Base-by-base conservation (phyloP, 352 stramenopile genomes). In the Aphanomyces invadans region DNA sequence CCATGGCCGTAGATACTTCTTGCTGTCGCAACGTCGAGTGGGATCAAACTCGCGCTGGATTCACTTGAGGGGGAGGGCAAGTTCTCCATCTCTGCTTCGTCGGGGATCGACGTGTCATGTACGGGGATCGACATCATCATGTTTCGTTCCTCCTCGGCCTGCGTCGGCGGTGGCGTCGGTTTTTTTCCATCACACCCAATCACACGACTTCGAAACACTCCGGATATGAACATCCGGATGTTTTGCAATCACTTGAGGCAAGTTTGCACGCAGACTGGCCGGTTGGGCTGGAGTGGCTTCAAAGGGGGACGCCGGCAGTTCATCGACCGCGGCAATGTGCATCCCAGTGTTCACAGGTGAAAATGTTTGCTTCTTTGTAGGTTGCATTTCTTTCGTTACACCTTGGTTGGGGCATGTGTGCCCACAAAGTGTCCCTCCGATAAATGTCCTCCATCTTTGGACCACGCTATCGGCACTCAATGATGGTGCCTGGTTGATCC, bases 71-170 rank as follows among this genome's bases (percentile, higher is more conserved):
- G 60, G 12, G 60, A 67, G 46, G 11, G n/a, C 25, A 59, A 32
- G 55, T 63, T 36, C 28, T 67, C 60, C 38, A 67, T 54, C 49
- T 67, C 60, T 10, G 60, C 60, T 39, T 67, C 60, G 1, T 48
- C 32, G 9, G 60, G 60, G 11, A 67, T 28, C 15, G 60, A 67
- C 39, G 46, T 33, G 31, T 67, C 60, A 26, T 67, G 60, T n/a
- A 42, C 46, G 10, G 15, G n/a, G 25, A 57, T 57, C 25, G 49
- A 57, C n/a, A 38, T n/a, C 49, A 57, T 57, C 49, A 57, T 57
- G n/a, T n/a, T n/a, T n/a, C n/a, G n/a, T n/a, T n/a, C n/a, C n/a
- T n/a, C n/a, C n/a, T n/a, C n/a, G n/a, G n/a, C n/a, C n/a, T n/a
- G 15, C 36, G 36, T 42, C 36, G 36, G 7, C 44, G 21, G 19